Evolutionary conservation across 768 basidiomycete genomes (phyloP), one percentile per base, ranked within the genome.

Genomic region (Tricholoma furcatifolium): DNA sequence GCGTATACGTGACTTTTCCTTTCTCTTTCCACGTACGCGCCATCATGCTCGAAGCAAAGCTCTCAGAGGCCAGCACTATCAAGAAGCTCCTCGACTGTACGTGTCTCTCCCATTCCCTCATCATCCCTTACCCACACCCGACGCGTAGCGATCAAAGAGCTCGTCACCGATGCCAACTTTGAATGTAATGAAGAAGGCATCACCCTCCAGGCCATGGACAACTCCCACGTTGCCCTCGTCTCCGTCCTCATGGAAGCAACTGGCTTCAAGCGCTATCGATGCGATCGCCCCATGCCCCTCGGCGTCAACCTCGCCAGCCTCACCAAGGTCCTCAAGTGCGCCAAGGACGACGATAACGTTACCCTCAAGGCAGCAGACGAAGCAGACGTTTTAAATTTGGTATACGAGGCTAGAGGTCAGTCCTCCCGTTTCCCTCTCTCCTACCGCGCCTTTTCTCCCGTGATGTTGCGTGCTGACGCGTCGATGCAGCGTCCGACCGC

Each of bases 191-290:
- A 99, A 59, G 93, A 95, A 59, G 97, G 95, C 31, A 87, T 99
- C 61, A 83, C 83, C 50, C 81, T 99, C 4, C 96, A 98, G 76
- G 97, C 96, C 3, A 99, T 98, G 96, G 97, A 98, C 76, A 98
- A 98, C 80, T 97, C 96, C 2, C 96, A 98, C 71, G 96, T 99
- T 63, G 97, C 96, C 1, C 89, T 98, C 60, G 96, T 99, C 36
- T 76, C 92, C 7, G 93, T 97, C 43, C 81, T 88, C 56, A 81
- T 99, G 27, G 74, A 87, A 36, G 81, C 84, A 1, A 74, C 80
- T 0, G 92, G 91, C 30, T 98, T 99, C 80, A 79, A 83, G 61
- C 75, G 79, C 47, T 99, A 88, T 71, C 87, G 97, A 59, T 98
- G 96, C 67, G 97, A 99, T 71, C 83, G 94, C 6, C 91, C 95